Evolutionary conservation across 805 yeast species (phyloP).

Genomic region (Kodamaea fukazawae): DNA sequence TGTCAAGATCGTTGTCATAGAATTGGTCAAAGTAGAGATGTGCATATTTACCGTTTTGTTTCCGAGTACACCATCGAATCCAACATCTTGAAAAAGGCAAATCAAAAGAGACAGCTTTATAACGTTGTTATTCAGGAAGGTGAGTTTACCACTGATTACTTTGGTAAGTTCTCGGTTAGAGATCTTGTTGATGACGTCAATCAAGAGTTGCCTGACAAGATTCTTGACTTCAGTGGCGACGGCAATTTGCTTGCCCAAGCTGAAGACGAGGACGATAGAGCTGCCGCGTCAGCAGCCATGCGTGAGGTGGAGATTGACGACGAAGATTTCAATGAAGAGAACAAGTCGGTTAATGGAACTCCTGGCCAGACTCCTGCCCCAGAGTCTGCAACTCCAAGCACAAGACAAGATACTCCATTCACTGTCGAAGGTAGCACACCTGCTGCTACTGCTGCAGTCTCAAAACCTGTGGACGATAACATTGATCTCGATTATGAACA

Average conservation of each 20-base stretch:
- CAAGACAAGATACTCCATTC: constrained; percentile 11
- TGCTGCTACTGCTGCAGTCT: constrained; percentile 11
- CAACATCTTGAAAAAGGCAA: constrained; percentile 88
- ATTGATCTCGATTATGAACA: constrained; percentile 51
- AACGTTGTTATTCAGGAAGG: constrained; percentile 97
- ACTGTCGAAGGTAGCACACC: too few relatives aligned
- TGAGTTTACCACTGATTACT: constrained; percentile 95
- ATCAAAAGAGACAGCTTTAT: constrained; percentile 90
- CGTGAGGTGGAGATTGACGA: constrained; percentile 79
- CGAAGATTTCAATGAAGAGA: constrained; percentile 72
- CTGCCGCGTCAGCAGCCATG: constrained; percentile 88
- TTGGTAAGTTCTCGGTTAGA: constrained; percentile 79
- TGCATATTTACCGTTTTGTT: constrained; percentile 93
- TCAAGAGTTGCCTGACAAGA: constrained; percentile 39
- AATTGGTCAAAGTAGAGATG: constrained; percentile 97
- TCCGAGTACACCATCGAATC: constrained; percentile 96
- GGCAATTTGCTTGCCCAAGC: constrained; percentile 75
- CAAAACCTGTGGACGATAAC: constrained; percentile 15
- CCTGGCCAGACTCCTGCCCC: constrained; percentile 31
- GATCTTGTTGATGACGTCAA: constrained; percentile 73
- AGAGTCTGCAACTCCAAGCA: constrained; percentile 2
- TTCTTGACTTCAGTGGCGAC: constrained; percentile 32
- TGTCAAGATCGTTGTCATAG: constrained; percentile 99
- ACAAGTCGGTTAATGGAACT: constrained; percentile 20
- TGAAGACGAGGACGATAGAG: constrained; percentile 88